These are phyloP conservation scores for Metschnikowia colocasiae DNA, from an alignment of 805 yeast species.

Conservation along the genomic window DNA sequence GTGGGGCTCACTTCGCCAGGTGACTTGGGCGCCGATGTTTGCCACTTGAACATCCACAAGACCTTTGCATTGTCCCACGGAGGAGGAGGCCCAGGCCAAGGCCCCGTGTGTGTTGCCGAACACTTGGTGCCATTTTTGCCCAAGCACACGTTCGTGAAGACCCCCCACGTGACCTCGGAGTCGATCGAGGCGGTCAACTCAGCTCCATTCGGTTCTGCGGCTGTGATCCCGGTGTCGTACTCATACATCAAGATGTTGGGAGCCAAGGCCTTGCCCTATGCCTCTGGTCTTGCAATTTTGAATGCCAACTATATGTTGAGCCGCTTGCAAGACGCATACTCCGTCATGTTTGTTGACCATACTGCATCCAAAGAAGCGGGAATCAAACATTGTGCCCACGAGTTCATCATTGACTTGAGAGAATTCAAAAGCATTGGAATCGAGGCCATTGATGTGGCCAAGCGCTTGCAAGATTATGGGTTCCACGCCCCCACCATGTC, in stretches of 20 bases:
- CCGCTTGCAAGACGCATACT: slow-evolving; percentile 64
- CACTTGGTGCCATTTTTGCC: slow-evolving; percentile 84
- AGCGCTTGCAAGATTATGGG: slow-evolving; percentile 95
- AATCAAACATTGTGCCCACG: slow-evolving; percentile 88
- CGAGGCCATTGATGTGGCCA: slow-evolving; percentile 95
- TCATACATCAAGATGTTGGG: slow-evolving; percentile 95
- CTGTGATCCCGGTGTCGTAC: slow-evolving; percentile 89
- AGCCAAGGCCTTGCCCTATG: slow-evolving; percentile 71
- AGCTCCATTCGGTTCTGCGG: slow-evolving; percentile 95
- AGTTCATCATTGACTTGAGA: slow-evolving; percentile 88
- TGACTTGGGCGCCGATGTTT: slow-evolving; percentile 96
- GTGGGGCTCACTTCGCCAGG: slow-evolving; percentile 97
- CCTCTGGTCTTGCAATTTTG: slow-evolving; percentile 87
- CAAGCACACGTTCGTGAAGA: slow-evolving; percentile 57
- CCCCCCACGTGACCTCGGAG: slow-evolving; percentile 46
- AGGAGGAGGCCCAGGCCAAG: slow-evolving; percentile 99
- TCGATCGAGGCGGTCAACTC: slow-evolving; percentile 78
- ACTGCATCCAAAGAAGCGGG: slow-evolving; percentile 38
- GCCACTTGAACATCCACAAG: slow-evolving; percentile 94
- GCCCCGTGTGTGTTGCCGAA: slow-evolving; percentile 89
- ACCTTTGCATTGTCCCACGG: slow-evolving; percentile 98
- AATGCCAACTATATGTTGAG: slow-evolving; percentile 95
- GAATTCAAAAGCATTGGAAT: slow-evolving; percentile 75
- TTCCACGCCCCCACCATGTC: slow-evolving; percentile 99
- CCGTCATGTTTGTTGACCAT: slow-evolving; percentile 68